Conservation (phyloP, 495 filamentous ascomycete genomes). For the Darksidea phi region DNA sequence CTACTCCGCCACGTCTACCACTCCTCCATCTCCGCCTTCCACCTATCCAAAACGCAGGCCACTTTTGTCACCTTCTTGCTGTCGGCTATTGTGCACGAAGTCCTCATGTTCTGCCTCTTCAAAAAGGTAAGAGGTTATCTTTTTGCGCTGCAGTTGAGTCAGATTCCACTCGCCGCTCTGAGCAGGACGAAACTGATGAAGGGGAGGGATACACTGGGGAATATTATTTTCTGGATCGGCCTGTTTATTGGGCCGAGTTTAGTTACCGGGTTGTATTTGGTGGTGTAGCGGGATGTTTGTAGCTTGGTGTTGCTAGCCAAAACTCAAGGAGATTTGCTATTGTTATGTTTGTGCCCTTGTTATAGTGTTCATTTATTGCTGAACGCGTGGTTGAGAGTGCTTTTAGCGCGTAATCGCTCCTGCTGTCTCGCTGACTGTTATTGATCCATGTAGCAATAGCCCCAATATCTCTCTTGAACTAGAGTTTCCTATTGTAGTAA, state of each 20-base stretch:
- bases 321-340: too few relatives aligned
- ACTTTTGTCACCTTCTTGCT: slow-evolving; percentile 73
- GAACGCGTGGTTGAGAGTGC: too few relatives aligned
- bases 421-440: too few relatives aligned
- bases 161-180: slow-evolving; percentile 64
- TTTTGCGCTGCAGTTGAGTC: slow-evolving; percentile 66
- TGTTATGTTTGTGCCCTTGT: too few relatives aligned
- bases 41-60: slow-evolving; percentile 64
- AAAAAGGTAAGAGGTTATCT: slow-evolving; percentile 73
- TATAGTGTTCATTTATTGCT: too few relatives aligned
- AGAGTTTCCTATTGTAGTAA: too few relatives aligned
- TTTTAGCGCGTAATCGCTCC: too few relatives aligned
- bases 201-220: slow-evolving; percentile 59
- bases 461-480: too few relatives aligned
- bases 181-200: slow-evolving; percentile 63
- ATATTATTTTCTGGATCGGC: slow-evolving; percentile 73
- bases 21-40: slow-evolving; percentile 66
- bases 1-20: slow-evolving; percentile 74
- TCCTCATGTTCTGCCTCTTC: slow-evolving; percentile 76
- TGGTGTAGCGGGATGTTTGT: too few relatives aligned
- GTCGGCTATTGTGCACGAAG: slow-evolving; percentile 67
- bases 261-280: slow-evolving; percentile 68
- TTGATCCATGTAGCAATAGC: too few relatives aligned
- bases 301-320: too few relatives aligned
- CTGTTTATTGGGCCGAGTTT: slow-evolving; percentile 70